phyloP scores from a whole-genome alignment of 345 rosid genomes.

The Populus nigra region DNA sequence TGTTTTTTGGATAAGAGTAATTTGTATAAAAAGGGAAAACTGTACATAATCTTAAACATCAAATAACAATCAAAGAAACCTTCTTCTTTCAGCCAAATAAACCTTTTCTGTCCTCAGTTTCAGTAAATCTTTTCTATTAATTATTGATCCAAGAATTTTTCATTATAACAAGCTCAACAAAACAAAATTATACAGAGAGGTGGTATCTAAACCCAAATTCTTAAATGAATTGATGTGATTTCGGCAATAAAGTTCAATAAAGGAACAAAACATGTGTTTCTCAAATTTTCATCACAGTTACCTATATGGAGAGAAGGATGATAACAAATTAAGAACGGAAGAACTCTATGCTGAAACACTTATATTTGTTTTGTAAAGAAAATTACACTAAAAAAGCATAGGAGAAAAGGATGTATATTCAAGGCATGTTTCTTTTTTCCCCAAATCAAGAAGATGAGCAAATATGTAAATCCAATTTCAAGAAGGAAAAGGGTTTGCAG shows the following conservation, averaged over 20 bases:
- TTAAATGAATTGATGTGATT: background rate
- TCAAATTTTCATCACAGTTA: too few species aligned
- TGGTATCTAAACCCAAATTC: background rate
- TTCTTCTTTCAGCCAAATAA: background rate
- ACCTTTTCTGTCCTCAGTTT: background rate
- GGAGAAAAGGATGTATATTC: background rate
- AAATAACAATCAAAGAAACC: background rate
- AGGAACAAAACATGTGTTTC: too few species aligned
- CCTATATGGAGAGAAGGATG: background rate
- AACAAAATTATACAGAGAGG: background rate
- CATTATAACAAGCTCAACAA: background rate
- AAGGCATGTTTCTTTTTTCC: conserved; percentile 3
- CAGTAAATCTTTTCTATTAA: background rate
- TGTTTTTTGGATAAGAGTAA: too few species aligned
- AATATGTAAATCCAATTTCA: background rate
- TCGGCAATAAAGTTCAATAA: background rate
- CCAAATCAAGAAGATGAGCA: background rate
- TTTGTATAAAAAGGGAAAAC: too few species aligned
- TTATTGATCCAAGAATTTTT: background rate
- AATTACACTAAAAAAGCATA: background rate
- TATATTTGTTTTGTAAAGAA: background rate
- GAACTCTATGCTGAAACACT: background rate
- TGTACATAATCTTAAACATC: background rate
- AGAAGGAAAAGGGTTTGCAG: background rate
- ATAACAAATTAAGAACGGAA: background rate